These are phyloP conservation scores for Ceriops zippeliana DNA, from an alignment of 345 rosid genomes.

Conservation along the genomic window DNA sequence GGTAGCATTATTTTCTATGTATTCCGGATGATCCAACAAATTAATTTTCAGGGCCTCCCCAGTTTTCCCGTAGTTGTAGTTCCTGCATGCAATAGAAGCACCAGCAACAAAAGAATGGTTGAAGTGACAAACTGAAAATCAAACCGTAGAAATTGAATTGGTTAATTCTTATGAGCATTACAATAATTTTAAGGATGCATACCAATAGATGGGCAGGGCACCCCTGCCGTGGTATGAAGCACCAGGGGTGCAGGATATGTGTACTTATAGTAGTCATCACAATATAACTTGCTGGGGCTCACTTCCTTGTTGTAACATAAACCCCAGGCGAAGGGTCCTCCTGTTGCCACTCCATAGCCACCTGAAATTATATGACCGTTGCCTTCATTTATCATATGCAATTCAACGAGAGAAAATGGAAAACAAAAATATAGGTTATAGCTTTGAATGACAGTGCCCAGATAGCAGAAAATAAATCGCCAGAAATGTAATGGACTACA, in stretches of 20 bases:
- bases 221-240: constrained; percentile 85
- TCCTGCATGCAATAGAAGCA: constrained; percentile 37
- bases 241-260: constrained; percentile 71
- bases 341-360: constrained; percentile 90
- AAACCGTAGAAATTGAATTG: too few relatives aligned
- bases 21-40: constrained; percentile 62
- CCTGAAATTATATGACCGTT: constrained; percentile 36
- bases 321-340: constrained; percentile 92
- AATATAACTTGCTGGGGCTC: constrained; percentile 71
- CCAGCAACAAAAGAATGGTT: neutral
- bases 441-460: too few relatives aligned
- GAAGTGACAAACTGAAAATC: too few relatives aligned
- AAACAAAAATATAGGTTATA: too few relatives aligned
- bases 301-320: constrained; percentile 83
- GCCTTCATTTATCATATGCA: neutral
- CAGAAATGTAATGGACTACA: too few relatives aligned
- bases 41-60: constrained; percentile 73
- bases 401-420: too few relatives aligned
- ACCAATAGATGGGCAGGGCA: constrained; percentile 82
- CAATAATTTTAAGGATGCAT: too few relatives aligned
- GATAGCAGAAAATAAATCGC: too few relatives aligned
- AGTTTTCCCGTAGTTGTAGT: constrained; percentile 75
- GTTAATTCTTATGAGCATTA: too few relatives aligned
- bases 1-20: constrained; percentile 70
- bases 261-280: constrained; percentile 65